These are phyloP conservation scores for Claviceps sp. DNA, from an alignment of 2,329 filamentous ascomycete species.

Conservation along the genomic window DNA sequence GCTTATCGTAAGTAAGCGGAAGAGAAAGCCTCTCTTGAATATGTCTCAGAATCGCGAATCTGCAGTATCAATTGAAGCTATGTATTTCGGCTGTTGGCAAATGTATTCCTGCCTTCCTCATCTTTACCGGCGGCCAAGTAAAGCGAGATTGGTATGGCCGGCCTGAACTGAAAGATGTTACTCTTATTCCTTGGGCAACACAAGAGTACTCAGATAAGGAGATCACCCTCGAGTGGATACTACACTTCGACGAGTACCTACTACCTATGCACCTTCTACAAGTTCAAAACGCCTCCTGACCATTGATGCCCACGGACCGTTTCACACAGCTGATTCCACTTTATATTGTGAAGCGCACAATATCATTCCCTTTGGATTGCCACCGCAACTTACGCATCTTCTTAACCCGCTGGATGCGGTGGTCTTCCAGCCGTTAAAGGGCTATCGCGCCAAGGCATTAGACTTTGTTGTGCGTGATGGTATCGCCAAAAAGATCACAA, in stretches of 20 bases:
- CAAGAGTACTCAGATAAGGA: too few species aligned
- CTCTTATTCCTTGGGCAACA: background rate
- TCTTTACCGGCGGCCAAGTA: background rate
- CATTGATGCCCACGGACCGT: background rate
- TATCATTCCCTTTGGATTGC: background rate
- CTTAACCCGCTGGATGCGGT: background rate
- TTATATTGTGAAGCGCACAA: background rate
- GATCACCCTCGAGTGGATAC: background rate
- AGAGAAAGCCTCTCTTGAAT: background rate
- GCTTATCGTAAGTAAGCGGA: background rate
- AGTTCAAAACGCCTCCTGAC: background rate
- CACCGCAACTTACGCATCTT: background rate
- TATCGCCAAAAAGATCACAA: background rate
- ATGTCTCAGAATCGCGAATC: background rate
- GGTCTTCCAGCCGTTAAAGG: background rate
- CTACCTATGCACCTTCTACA: too few species aligned
- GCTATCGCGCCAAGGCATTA: background rate
- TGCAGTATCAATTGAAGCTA: background rate
- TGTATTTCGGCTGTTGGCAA: background rate
- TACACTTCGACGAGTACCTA: background rate
- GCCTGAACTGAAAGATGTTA: background rate
- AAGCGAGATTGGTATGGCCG: background rate
- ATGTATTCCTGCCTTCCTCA: background rate
- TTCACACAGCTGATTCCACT: background rate
- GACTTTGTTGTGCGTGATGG: background rate